Evolutionary conservation across 305 asterid species (phyloP).

Genomic region (Rubia peregrina): DNA sequence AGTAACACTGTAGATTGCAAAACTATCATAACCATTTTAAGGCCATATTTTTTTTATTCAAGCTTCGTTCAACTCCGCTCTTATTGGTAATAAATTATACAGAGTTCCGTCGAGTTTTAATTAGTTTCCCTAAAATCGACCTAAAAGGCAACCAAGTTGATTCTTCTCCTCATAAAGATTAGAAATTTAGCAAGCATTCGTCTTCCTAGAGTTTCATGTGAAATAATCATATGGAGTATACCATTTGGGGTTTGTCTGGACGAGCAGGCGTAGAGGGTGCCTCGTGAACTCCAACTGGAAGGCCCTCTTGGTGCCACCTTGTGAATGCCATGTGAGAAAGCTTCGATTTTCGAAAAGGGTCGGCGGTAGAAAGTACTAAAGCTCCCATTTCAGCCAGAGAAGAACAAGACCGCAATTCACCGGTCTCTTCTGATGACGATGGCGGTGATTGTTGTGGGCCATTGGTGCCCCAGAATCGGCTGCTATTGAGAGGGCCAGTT

Average conservation of each 20-base stretch:
- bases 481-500: conserved; percentile 47
- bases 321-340: conserved; percentile 72
- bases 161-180: not conserved
- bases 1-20: not conserved
- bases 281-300: conserved; percentile 58
- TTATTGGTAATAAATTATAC: not conserved
- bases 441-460: conserved; percentile 46
- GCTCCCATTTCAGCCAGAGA: conserved; percentile 83
- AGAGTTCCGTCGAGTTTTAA: not conserved
- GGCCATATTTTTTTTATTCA: not conserved
- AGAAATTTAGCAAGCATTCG: not conserved
- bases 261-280: conserved; percentile 71
- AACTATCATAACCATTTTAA: not conserved
- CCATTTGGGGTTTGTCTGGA: conserved; percentile 68
- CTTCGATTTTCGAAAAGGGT: conserved; percentile 70
- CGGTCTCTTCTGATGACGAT: not conserved
- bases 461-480: conserved; percentile 71
- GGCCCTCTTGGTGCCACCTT: conserved; percentile 53
- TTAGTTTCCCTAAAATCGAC: not conserved
- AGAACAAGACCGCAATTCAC: conserved; percentile 30
- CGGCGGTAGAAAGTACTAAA: conserved; percentile 61
- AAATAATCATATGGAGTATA: conserved; percentile 9
- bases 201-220: not conserved
- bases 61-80: not conserved
- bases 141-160: not conserved